Conservation (phyloP, 129 eudicot genomes). For the Tagetes erecta region DNA sequence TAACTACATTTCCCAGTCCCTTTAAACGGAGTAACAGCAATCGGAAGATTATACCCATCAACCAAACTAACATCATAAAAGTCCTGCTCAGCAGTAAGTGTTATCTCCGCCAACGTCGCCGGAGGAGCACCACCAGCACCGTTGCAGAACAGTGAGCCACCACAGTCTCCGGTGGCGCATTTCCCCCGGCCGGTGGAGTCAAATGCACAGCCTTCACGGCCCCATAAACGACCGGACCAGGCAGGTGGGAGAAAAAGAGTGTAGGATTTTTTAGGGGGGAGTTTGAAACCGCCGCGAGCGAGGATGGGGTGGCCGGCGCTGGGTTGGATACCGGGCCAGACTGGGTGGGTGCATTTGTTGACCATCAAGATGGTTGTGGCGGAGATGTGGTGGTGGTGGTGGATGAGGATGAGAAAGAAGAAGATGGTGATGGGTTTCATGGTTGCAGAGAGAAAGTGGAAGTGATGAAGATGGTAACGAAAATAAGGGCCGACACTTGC, state of each 20-base stretch:
- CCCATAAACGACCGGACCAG: conserved; percentile 99
- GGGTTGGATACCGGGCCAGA: conserved; percentile 98
- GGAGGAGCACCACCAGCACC: conserved; percentile 93
- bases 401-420: not conserved
- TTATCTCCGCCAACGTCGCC: conserved; percentile 86
- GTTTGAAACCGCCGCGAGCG: conserved; percentile 87
- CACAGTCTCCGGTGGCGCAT: conserved; percentile 96
- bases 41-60: conserved; percentile 90
- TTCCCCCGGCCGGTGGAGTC: conserved; percentile 68
- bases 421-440: conserved; percentile 8
- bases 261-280: conserved; percentile 58
- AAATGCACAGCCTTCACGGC: conserved; percentile 88
- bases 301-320: conserved; percentile 68
- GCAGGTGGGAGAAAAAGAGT: conserved; percentile 63
- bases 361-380: conserved; percentile 66
- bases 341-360: conserved; percentile 84
- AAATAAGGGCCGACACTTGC: not conserved
- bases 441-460: not conserved
- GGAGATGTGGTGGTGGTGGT: conserved; percentile 18
- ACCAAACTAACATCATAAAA: conserved; percentile 93
- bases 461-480: not conserved
- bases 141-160: conserved; percentile 78
- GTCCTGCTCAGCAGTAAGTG: conserved; percentile 80
- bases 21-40: conserved; percentile 63
- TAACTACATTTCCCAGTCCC: conserved; percentile 73